These are phyloP conservation scores for Pythium monospermum DNA, from an alignment of 352 stramenopile genomes.

Conservation along the genomic window DNA sequence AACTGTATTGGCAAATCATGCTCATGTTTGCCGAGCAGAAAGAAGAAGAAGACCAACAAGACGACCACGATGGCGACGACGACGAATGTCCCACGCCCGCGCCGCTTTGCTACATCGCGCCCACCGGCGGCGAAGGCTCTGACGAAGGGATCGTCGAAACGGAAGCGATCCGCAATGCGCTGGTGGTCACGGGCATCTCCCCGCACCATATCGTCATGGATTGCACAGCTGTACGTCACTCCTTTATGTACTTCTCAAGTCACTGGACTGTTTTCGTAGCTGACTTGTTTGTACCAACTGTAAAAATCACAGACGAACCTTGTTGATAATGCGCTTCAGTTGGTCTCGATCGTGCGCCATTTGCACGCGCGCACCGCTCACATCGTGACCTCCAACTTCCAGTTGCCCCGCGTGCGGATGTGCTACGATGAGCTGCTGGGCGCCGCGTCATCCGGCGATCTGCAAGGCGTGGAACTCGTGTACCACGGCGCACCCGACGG, in stretches of 20 bases:
- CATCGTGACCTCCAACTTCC: constrained; percentile 33
- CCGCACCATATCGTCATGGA: constrained; percentile 69
- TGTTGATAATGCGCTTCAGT: constrained; percentile 32
- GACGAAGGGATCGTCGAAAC: constrained; percentile 38
- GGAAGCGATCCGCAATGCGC: constrained; percentile 46
- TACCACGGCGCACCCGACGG: constrained; percentile 30
- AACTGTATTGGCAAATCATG: constrained; percentile 54
- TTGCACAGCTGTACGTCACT: constrained; percentile 49
- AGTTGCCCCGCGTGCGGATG: constrained; percentile 23
- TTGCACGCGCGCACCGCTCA: constrained; percentile 29
- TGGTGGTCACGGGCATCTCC: constrained; percentile 47
- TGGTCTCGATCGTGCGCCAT: constrained; percentile 26
- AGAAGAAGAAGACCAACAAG: constrained; percentile 23
- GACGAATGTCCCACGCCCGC: background rate
- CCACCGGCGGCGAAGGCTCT: constrained; percentile 33
- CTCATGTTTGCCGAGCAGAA: constrained; percentile 30
- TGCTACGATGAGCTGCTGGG: constrained; percentile 30
- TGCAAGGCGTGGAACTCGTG: constrained; percentile 16
- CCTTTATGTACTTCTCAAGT: background rate
- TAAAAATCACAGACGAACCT: constrained; percentile 27
- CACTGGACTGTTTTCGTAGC: background rate
- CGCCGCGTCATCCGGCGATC: constrained; percentile 9
- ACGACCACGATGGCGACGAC: constrained; percentile 5
- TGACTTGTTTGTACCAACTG: too few species aligned
- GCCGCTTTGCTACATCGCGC: constrained; percentile 23